Percentiles rank a stretch among this genome's conserved stretches.
phyloP scores from a whole-genome alignment of 2,329 filamentous ascomycete genomes.

The Fusarium temperatum region DNA sequence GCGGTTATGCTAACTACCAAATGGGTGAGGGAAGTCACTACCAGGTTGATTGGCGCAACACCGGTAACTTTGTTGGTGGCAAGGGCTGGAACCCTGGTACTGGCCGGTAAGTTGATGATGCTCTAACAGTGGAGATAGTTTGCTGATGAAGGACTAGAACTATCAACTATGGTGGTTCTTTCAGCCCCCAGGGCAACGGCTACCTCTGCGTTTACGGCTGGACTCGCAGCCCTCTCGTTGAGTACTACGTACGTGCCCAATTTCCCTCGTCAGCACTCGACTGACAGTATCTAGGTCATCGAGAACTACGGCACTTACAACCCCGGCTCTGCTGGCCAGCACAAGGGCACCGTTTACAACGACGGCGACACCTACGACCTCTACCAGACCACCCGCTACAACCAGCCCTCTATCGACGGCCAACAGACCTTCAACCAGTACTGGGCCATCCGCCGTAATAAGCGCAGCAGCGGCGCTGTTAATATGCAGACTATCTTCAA shows the following conservation, averaged over 20 bases:
- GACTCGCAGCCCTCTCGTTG: constrained; percentile 11
- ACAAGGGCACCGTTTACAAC: constrained; percentile 9
- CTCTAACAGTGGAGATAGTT: too few relatives aligned
- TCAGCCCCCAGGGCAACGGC: constrained; percentile 13
- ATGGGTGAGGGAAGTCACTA: constrained; percentile 17
- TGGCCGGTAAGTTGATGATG: background rate
- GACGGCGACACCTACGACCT: constrained; percentile 16
- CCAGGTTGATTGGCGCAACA: constrained; percentile 11
- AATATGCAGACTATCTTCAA: constrained; percentile 21
- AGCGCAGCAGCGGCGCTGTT: constrained; percentile 2
- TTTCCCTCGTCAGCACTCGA: accelerated
- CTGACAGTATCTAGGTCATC: background rate
- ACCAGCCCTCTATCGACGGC: constrained; percentile 8
- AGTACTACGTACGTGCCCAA: constrained; percentile 1
- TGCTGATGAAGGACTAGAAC: background rate
- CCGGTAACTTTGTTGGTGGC: constrained; percentile 16
- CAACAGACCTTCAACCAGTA: constrained; percentile 9
- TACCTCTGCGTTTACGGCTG: constrained; percentile 13
- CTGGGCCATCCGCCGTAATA: constrained; percentile 18
- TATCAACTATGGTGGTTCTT: constrained; percentile 13
- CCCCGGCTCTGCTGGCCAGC: background rate
- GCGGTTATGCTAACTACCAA: background rate
- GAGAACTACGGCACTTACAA: constrained; percentile 10
- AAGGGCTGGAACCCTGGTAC: constrained; percentile 22
- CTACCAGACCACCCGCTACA: background rate